Evolutionary conservation across 2,329 filamentous ascomycete genomes (phyloP), one percentile per base, ranked within the genome.

Genomic region (Neofusicoccum ribis): DNA sequence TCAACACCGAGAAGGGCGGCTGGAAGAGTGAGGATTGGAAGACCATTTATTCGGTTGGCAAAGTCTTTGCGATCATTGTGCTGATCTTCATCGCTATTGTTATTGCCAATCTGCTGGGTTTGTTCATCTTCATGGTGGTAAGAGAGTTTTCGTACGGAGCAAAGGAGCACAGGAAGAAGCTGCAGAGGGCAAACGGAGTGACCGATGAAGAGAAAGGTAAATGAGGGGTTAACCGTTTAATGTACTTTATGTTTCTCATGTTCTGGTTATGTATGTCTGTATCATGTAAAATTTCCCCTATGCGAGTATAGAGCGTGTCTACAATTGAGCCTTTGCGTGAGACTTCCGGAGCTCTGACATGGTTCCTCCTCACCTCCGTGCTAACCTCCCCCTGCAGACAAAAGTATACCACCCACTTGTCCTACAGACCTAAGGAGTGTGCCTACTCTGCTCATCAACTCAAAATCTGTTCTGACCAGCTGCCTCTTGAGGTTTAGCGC

Each of bases 161-260:
- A 5, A 60, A 47, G 43, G 56, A 60, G 14, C 56, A 60, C 12
- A 27, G 31, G 15, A 60, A 39, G 43, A 60, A 60, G 43, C 2
- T 20, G 15, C 39, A 47, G 7, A 60, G 56, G 5, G 56, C 41
- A 5, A 27, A 20, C 5, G 56, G 56, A 1, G 1, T 36, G 49
- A 52, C 27, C 39, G 56, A 60, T 23, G 56, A 60, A 15, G 56
- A 60, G 20, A 60, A 60, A 6, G 56, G 41, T 2, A 60, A 54
- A 44, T 44, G 14, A 44, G n/a, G 14, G 41, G 2, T 17, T 6
- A 17, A 4, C 14, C 15, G 41, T 44, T 17, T 50, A 5, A 27
- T 50, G 17, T 50, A 39, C 6, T 39, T 31, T 31, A 31, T 7
- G 27, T 31, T 31, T 31, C 27, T 31, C 27, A 7, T 31, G 27